Base-by-base conservation (phyloP, 2,329 filamentous ascomycete genomes). In the Mycosphaerelloides madeirae region DNA sequence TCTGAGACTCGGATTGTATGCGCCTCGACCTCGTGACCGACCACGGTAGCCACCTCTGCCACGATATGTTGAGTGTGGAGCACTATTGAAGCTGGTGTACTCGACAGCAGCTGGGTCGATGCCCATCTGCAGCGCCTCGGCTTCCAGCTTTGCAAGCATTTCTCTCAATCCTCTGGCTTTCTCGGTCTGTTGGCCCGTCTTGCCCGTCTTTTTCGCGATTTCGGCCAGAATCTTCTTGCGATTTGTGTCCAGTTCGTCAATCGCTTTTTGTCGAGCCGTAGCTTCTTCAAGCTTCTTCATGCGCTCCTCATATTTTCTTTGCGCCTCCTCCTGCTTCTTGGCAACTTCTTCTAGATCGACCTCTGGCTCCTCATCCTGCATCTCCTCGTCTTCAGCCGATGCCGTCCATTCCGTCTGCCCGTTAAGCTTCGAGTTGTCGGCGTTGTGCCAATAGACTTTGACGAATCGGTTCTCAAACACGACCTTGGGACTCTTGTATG, bases 401-500 rank as follows among this genome's bases (percentile, higher is more conserved):
- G 41, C 48, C 33, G 34, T 43, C 28, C 29, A 43, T 22, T 39
- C 38, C 29, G 47, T 45, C 31, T 44, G 43, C 22, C 43, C 38
- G 29, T 49, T 48, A 5, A 44, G 41, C 18, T 43, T 50, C 13
- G 53, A 52, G 11, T 38, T 56, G 13, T 66, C 65, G 3, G 73
- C 67, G 55, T 80, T 83, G 60, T 80, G 76, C 86, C 86, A 91
- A 57, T 84, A 89, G 0, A 91, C 83, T 57, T 88, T 90, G 38
- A 93, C 87, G 56, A 93, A 93, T 9, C 87, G 76, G 55, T 91
- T 93, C 57, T 90, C 84, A 59, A 91, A 93, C 34, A 93, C 83
- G 36, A 82, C 83, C 59, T 88, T 88, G 0, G 87, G 86, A 7
- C 84, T 89, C 36, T 77, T 76, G 62, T 87, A 88, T 2, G 87